Base-by-base conservation (phyloP, 129 eudicot species). In the Helichrysum umbraculigerum region DNA sequence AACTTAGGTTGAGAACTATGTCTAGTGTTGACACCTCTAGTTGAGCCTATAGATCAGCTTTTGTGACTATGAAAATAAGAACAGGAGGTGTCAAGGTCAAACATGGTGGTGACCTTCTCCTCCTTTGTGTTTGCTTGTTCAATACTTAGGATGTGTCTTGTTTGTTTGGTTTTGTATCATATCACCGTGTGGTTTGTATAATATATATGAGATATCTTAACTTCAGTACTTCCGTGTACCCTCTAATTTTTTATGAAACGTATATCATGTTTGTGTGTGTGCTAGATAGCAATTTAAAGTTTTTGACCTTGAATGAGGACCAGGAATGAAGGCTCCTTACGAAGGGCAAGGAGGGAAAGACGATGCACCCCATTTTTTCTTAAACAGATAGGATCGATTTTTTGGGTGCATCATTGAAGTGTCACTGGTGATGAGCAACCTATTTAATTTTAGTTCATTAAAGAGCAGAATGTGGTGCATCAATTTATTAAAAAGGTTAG, bases 1-100 rank as follows among this genome's bases (percentile, higher is more conserved):
- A 85, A 76, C 57, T 41, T 25, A 91, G 78, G 86, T 57, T 88
- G 60, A 84, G 88, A 66, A 75, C 77, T 19, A 83, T 82, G 12
- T 74, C 86, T 4, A 66, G 59, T 52, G 75, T 74, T 25, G 71
- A 60, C 16, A 39, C 28, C 66, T 67, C 80, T 33, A 61, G 66
- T 21, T 80, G 54, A 73, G 25, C 7, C 2, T 19, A 57, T 28
- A 10, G 39, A 14, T 54, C 1, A 2, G 28, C 37, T 34, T 58
- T 50, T 39, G 16, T 54, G 74, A 39, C 60, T 37, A 10, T 22
- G 11, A 50, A 50, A 72, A 73, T 66, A 79, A 79, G 61, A 11
- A 37, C 1, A 72, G 41, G 66, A 30, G 29, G 66, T 56, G 17
- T 66, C 72, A 6, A 2, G 22, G 44, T 64, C 25, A 20, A 32